Conservation (phyloP, 805 yeast genomes). For the Metahyphopichia silvanorum region DNA sequence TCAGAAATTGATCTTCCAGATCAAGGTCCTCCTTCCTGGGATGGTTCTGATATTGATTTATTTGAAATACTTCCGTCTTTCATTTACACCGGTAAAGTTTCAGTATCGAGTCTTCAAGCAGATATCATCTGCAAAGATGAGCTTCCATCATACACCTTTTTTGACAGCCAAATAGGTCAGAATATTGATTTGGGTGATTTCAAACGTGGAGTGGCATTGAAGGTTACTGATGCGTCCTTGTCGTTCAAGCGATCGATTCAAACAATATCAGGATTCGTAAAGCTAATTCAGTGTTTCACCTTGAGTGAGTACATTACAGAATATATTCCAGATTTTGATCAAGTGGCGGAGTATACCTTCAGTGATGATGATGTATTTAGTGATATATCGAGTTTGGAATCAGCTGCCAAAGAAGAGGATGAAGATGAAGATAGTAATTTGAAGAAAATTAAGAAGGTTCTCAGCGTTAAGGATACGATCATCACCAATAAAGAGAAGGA, state of each 20-base stretch:
- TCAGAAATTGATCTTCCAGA: conserved; percentile 3
- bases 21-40: too few species aligned
- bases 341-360: conserved; percentile 14
- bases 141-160: conserved; percentile 29
- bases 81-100: conserved; percentile 22
- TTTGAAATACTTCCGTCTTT: conserved; percentile 29
- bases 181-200: conserved; percentile 33
- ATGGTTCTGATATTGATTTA: conserved; percentile 20
- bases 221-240: conserved; percentile 17
- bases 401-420: conserved; percentile 12
- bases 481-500: conserved; percentile 25
- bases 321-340: conserved; percentile 30
- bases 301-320: conserved; percentile 38
- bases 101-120: conserved; percentile 23
- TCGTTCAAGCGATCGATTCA: conserved; percentile 20
- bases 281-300: conserved; percentile 28
- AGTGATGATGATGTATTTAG: conserved; percentile 19
- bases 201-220: conserved; percentile 35
- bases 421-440: conserved; percentile 10
- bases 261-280: conserved; percentile 14
- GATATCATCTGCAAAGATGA: conserved; percentile 40
- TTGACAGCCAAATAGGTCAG: conserved; percentile 17
- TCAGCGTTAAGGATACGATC: conserved; percentile 21
- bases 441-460: conserved; percentile 30
- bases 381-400: conserved; percentile 33